phyloP scores from a whole-genome alignment of 2,329 filamentous ascomycete genomes.

The Monilinia vaccinii-corymbosi region DNA sequence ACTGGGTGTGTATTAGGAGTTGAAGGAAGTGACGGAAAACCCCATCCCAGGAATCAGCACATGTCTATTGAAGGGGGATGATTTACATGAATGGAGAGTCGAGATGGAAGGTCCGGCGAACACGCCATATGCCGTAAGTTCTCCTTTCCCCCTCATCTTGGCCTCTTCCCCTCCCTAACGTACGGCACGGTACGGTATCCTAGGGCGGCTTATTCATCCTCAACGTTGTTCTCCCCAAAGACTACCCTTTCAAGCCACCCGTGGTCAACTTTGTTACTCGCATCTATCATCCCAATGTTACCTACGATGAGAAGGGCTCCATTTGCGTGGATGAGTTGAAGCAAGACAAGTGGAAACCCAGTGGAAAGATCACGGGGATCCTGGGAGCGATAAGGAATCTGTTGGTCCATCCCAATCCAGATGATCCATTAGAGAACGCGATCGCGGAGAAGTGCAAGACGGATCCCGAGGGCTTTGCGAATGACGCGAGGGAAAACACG shows the following conservation, averaged over 20 bases:
- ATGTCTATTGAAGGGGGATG: constrained; percentile 48
- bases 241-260: constrained; percentile 68
- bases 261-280: constrained; percentile 61
- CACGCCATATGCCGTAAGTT: constrained; percentile 54
- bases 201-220: constrained; percentile 58
- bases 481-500: constrained; percentile 58
- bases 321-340: constrained; percentile 69
- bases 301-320: constrained; percentile 62
- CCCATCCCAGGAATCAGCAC: constrained; percentile 50
- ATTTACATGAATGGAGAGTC: constrained; percentile 61
- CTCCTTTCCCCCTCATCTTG: background rate
- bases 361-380: constrained; percentile 56
- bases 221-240: constrained; percentile 55
- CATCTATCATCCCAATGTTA: constrained; percentile 69
- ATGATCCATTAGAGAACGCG: constrained; percentile 60
- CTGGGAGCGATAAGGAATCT: constrained; percentile 56
- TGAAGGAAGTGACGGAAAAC: constrained; percentile 45
- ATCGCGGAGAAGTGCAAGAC: constrained; percentile 63
- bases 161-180: background rate
- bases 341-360: constrained; percentile 65
- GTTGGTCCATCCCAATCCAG: constrained; percentile 57
- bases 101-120: constrained; percentile 55
- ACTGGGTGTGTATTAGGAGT: constrained; percentile 39
- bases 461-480: constrained; percentile 52
- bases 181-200: background rate